A percentile compares a stretch with the other conserved stretches of the same genome.
These are phyloP conservation scores for Erodium moschatum DNA, from an alignment of 441 rosid species.

Conservation along the genomic window DNA sequence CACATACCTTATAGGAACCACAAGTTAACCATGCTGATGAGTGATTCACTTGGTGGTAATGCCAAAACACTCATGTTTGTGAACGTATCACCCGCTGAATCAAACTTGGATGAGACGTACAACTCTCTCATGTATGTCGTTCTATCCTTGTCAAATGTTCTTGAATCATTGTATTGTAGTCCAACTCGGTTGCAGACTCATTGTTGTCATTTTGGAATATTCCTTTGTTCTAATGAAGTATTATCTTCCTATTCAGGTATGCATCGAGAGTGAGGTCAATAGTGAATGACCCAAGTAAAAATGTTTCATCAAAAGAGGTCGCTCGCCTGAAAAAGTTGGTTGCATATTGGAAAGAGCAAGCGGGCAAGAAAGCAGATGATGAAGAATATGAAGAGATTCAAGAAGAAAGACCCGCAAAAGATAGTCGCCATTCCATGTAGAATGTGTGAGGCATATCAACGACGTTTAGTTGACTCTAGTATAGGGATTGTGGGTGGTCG, in stretches of 20 bases:
- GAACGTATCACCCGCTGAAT: constrained; percentile 79
- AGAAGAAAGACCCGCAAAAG: constrained; percentile 42
- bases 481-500: background rate
- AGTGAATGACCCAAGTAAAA: constrained; percentile 81
- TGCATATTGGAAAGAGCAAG: constrained; percentile 87
- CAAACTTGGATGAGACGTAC: constrained; percentile 85
- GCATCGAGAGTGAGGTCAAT: constrained; percentile 92
- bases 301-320: constrained; percentile 75
- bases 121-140: constrained; percentile 66
- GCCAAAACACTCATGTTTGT: constrained; percentile 97
- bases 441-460: background rate
- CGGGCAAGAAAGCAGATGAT: constrained; percentile 61
- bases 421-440: constrained; percentile 49
- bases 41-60: constrained; percentile 96
- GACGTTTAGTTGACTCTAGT: background rate
- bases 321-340: constrained; percentile 73
- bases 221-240: background rate
- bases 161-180: background rate
- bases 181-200: background rate
- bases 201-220: background rate
- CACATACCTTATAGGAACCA: constrained; percentile 93
- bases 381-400: constrained; percentile 80
- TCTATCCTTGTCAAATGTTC: background rate
- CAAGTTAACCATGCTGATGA: constrained; percentile 92
- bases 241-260: constrained; percentile 36